Conservation (phyloP, 257 asterid species). For the Petrea volubilis region DNA sequence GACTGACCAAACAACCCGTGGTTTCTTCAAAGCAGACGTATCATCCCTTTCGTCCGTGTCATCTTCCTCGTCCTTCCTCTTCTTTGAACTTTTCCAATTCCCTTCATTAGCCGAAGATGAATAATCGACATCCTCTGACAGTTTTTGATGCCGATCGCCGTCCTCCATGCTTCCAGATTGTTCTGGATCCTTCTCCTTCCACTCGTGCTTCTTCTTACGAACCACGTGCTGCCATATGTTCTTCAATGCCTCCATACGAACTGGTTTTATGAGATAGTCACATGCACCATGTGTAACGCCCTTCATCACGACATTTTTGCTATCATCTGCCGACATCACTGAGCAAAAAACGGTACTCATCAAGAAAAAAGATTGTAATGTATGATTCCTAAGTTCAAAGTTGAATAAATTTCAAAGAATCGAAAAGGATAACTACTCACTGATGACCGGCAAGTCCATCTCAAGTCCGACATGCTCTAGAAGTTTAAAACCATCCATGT, state of each 20-base stretch:
- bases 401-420: not conserved
- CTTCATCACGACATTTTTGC: conserved; percentile 83
- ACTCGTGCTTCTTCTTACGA: conserved; percentile 73
- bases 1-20: conserved; percentile 59
- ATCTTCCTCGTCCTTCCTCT: conserved; percentile 54
- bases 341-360: conserved; percentile 22
- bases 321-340: conserved; percentile 99
- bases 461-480: conserved; percentile 46
- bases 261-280: conserved; percentile 90
- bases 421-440: conserved; percentile 36
- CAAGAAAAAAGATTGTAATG: not conserved
- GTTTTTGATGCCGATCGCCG: conserved; percentile 58
- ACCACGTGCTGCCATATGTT: conserved; percentile 96
- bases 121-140: conserved; percentile 63
- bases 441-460: conserved; percentile 59
- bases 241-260: conserved; percentile 85
- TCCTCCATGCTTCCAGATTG: conserved; percentile 76
- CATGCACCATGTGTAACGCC: conserved; percentile 94
- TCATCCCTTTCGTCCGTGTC: conserved; percentile 38
- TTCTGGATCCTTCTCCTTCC: conserved; percentile 65
- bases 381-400: not conserved
- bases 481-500: conserved; percentile 60
- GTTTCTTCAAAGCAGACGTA: conserved; percentile 44
- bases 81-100: conserved; percentile 62
- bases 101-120: conserved; percentile 81